phyloP scores from a whole-genome alignment of 257 asterid genomes.

The Scutellaria galericulata region DNA sequence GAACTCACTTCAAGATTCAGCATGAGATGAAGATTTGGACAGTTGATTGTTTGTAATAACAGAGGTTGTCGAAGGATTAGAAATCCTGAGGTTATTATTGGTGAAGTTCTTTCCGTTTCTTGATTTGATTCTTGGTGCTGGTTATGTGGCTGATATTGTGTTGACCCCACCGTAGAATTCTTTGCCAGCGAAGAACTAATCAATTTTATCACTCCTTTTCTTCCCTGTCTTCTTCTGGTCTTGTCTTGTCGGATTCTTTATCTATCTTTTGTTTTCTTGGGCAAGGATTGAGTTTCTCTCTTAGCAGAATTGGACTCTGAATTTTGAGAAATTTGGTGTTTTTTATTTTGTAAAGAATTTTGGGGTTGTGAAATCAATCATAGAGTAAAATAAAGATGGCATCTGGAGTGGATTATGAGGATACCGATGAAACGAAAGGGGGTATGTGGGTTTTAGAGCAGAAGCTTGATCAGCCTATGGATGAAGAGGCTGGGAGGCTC shows the following conservation, averaged over 20 bases:
- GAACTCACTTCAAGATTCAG: conserved; percentile 29
- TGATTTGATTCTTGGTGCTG: conserved; percentile 26
- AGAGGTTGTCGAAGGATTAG: conserved; percentile 25
- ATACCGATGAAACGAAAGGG: conserved; percentile 66
- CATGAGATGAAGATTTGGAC: not conserved
- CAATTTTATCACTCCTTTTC: conserved; percentile 19
- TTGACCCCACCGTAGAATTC: conserved; percentile 48
- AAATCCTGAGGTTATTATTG: conserved; percentile 12
- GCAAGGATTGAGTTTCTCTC: conserved; percentile 29
- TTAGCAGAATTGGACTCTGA: conserved; percentile 28
- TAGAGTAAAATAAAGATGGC: conserved; percentile 44
- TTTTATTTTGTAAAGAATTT: not conserved
- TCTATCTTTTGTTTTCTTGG: conserved; percentile 20
- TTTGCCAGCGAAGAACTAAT: conserved; percentile 33
- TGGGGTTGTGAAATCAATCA: conserved; percentile 17
- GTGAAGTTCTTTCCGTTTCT: conserved; percentile 22
- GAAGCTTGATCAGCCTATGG: conserved; percentile 99
- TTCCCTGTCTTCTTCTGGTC: not conserved
- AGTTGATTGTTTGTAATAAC: conserved; percentile 26
- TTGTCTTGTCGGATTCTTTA: not conserved
- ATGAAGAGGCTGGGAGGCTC: conserved; percentile 93
- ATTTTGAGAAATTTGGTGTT: not conserved
- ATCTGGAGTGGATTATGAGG: conserved; percentile 62
- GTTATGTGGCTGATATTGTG: conserved; percentile 47
- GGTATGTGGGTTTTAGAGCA: conserved; percentile 98